phyloP scores from a whole-genome alignment of 1,284 basidiomycete species.

The Farysia itapuensis region DNA sequence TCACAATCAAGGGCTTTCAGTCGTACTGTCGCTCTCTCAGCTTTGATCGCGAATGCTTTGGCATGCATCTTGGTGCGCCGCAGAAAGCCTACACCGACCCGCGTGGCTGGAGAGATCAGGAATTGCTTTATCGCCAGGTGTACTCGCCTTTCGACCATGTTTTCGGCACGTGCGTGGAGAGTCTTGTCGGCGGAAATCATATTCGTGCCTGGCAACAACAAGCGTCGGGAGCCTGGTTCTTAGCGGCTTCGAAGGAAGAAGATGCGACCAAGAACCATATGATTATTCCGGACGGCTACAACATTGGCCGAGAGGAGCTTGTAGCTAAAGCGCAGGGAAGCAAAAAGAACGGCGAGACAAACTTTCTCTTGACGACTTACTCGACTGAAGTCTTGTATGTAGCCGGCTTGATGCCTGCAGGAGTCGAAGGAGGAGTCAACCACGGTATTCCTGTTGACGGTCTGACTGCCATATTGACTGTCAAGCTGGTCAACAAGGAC shows the following conservation, averaged over 20 bases:
- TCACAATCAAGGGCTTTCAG: slow-evolving; percentile 48
- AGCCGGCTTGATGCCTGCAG: slow-evolving; percentile 65
- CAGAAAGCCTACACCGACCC: slow-evolving; percentile 43
- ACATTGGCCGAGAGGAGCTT: slow-evolving; percentile 70
- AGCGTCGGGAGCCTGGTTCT: slow-evolving; percentile 74
- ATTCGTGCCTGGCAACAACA: slow-evolving; percentile 66
- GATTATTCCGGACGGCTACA: slow-evolving; percentile 48
- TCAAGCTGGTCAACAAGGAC: slow-evolving; percentile 11
- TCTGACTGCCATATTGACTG: slow-evolving; percentile 40
- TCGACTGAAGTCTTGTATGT: slow-evolving; percentile 64
- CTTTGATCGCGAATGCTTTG: slow-evolving; percentile 56
- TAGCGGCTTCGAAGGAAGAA: slow-evolving; percentile 65
- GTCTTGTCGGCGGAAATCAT: slow-evolving; percentile 85
- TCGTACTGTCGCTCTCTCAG: slow-evolving; percentile 43
- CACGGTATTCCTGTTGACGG: slow-evolving; percentile 60
- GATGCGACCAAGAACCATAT: slow-evolving; percentile 33
- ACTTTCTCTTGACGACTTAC: slow-evolving; percentile 61
- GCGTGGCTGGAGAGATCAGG: slow-evolving; percentile 31
- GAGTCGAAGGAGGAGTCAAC: slow-evolving; percentile 64
- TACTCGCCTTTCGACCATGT: slow-evolving; percentile 40
- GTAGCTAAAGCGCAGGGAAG: slow-evolving; percentile 36
- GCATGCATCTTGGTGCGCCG: slow-evolving; percentile 40
- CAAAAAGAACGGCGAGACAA: slow-evolving; percentile 27
- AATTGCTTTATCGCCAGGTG: slow-evolving; percentile 45
- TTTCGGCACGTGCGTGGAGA: slow-evolving; percentile 65